Evolutionary conservation across 2,329 filamentous ascomycete species (phyloP), one percentile per base, ranked within the genome.

Genomic region (Xylariaceae sp.): DNA sequence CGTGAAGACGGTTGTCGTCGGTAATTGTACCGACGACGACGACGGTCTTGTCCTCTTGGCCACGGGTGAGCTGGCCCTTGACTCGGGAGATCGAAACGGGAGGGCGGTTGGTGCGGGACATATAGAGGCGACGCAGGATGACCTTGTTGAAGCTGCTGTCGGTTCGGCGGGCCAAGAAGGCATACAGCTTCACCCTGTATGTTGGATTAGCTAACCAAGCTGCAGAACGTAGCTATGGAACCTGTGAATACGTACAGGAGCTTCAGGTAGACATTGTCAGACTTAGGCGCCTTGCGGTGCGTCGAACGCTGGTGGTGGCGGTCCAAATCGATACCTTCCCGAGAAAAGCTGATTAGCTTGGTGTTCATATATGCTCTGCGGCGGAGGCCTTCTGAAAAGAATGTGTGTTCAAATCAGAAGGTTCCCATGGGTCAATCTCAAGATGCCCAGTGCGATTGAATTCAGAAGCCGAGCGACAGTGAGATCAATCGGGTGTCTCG

Each of bases 91-190:
- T 79, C 49, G 90, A 96, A 64, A 98, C 84, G 54, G 93, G 89
- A 50, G 89, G 88, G 61, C 90, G 87, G 87, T 97, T 97, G 76
- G 94, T 95, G 74, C 90, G 89, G 71, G 89, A 95, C 88, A 93
- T 95, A 69, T 95, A 95, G 50, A 98, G 86, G 65, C 93, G 88
- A 71, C 91, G 89, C 64, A 98, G 87, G 67, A 98, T 83, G 64
- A 93, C 87, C 81, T 95, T 94, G 87, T 98, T 98, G 87, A 98
- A 98, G 76, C 81, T 81, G 56, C 89, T 81, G 72, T 97, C 93
- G 68, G 93, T 98, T 68, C 93, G 90, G 75, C 89, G 44, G 88
- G 89, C 84, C 71, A 95, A 76, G 82, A 95, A 95, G 79, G 88
- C 87, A 81, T 95, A 95, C 42, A 95, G 86, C 85, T 96, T 96